A percentile compares a stretch with the other conserved stretches of the same genome.
Evolutionary conservation across 257 asterid species (phyloP).

Genomic region (Thymus quinquecostatus): DNA sequence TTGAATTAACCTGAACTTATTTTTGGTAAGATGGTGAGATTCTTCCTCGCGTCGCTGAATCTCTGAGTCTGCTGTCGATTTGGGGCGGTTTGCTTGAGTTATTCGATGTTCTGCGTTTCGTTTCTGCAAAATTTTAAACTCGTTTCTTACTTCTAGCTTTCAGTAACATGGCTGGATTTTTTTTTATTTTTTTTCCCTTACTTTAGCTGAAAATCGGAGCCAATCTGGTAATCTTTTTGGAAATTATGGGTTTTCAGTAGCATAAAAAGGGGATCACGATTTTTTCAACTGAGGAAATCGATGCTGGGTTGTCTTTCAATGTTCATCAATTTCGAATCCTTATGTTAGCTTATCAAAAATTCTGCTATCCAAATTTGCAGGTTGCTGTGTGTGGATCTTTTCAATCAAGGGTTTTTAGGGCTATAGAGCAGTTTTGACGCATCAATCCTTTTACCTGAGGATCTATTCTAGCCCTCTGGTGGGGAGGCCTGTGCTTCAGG

Average conservation of each 20-base stretch:
- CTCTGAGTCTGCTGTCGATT: background rate
- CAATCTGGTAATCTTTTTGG: slow-evolving; percentile 12
- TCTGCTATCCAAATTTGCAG: slow-evolving; percentile 17
- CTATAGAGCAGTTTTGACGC: background rate
- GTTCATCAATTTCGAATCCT: background rate
- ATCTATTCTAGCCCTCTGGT: slow-evolving; percentile 27
- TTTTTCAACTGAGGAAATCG: background rate
- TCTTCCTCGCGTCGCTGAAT: background rate
- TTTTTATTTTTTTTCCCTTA: background rate
- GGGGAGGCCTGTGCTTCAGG: slow-evolving; percentile 33
- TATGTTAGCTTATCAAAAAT: background rate
- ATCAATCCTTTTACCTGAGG: background rate
- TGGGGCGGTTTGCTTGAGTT: too few relatives aligned
- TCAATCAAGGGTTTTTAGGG: slow-evolving; percentile 17
- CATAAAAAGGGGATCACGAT: background rate
- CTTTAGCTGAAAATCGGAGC: background rate
- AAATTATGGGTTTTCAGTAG: background rate
- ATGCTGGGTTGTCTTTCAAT: background rate
- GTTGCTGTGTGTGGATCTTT: slow-evolving; percentile 24
- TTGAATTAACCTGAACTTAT: background rate
- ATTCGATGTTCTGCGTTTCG: background rate
- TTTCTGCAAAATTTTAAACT: background rate
- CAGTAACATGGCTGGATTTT: background rate
- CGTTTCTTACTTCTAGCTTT: background rate
- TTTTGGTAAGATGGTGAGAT: background rate